phyloP scores from a whole-genome alignment of 164 flowering plant species.

The Kalanchoe fedtschenkoi region DNA sequence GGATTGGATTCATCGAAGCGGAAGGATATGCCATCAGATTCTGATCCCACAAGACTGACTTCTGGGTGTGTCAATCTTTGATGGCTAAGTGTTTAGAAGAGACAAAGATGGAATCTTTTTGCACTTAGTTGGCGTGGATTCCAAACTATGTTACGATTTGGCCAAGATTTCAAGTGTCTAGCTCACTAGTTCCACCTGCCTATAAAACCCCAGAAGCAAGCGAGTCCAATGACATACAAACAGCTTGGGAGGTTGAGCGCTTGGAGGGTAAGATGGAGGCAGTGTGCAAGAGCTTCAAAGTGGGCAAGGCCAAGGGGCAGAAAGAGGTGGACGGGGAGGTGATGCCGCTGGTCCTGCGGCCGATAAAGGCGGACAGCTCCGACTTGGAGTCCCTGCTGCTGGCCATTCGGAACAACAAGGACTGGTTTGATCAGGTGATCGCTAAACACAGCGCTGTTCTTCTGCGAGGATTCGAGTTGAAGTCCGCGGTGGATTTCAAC shows the following conservation, averaged over 20 bases:
- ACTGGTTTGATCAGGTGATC: slow-evolving; percentile 44
- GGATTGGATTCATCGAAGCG: too few species aligned
- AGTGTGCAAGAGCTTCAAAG: slow-evolving; percentile 30
- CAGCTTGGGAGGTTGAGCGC: too few species aligned
- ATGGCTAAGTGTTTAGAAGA: too few species aligned
- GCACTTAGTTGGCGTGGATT: neutral
- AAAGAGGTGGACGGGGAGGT: slow-evolving; percentile 39
- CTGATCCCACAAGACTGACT: too few species aligned
- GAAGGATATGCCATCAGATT: too few species aligned
- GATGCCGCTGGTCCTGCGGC: slow-evolving; percentile 38
- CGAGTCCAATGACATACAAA: too few species aligned
- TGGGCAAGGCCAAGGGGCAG: slow-evolving; percentile 43
- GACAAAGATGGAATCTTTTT: neutral
- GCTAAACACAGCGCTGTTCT: slow-evolving; percentile 46
- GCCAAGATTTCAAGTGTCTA: neutral
- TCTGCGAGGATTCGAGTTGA: slow-evolving; percentile 37
- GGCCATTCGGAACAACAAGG: slow-evolving; percentile 27
- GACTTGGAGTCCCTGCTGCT: slow-evolving; percentile 19
- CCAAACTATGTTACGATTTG: slow-evolving; percentile 1
- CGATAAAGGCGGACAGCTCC: slow-evolving; percentile 12
- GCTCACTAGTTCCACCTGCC: too few species aligned
- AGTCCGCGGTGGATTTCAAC: slow-evolving; percentile 38
- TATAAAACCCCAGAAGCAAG: neutral
- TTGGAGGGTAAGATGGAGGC: slow-evolving; percentile 31
- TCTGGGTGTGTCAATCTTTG: too few species aligned